Conservation (phyloP, 2,329 filamentous ascomycete species). For the Exophiala sp. region DNA sequence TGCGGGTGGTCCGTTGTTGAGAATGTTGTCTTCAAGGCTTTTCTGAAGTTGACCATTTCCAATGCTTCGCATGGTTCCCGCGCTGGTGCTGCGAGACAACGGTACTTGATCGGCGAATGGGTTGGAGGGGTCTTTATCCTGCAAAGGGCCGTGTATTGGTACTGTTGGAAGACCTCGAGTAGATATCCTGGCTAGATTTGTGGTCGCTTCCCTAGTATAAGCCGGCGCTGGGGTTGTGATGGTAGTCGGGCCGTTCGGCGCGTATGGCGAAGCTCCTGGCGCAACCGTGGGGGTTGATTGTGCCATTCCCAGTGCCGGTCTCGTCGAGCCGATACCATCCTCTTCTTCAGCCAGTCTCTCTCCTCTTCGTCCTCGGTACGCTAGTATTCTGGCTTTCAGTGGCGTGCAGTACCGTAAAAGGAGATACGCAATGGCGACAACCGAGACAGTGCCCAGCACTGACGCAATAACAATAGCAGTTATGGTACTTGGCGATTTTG, state of each 20-base stretch:
- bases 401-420: constrained; percentile 1
- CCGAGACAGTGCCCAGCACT: background rate
- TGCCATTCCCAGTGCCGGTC: background rate
- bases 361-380: background rate
- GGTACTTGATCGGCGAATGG: constrained; percentile 7
- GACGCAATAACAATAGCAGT: background rate
- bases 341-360: background rate
- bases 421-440: background rate
- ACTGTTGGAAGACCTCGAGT: background rate
- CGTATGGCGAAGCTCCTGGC: background rate
- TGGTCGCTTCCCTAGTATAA: background rate
- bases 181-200: background rate
- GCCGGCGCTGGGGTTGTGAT: background rate
- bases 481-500: background rate
- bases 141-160: background rate
- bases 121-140: background rate
- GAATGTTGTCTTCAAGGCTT: background rate
- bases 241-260: background rate
- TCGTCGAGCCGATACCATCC: background rate
- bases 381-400: background rate
- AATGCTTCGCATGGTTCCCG: background rate
- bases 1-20: background rate
- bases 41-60: background rate
- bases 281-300: background rate
- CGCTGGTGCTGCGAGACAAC: constrained; percentile 2